Evolutionary conservation across 2,329 filamentous ascomycete genomes (phyloP), one percentile per base, ranked within the genome.

Genomic region (Sporothrix brasiliensis): DNA sequence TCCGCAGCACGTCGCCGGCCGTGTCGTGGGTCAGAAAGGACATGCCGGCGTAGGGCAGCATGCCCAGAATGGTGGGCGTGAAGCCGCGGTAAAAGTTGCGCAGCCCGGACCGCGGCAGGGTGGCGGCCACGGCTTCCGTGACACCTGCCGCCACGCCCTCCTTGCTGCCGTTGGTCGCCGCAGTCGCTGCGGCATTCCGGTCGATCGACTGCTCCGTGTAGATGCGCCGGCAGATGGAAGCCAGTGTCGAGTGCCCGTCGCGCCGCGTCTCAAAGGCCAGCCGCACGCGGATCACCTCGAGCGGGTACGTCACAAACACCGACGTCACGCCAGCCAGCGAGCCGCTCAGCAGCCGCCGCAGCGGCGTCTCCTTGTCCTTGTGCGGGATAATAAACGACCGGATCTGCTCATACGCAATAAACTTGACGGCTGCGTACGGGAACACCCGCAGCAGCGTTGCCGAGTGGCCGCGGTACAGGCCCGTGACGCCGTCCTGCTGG

Each of bases 341-440:
- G 61, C 92, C 92, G 71, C 89, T 90, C 30, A 91, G 76, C 65
- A 95, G 87, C 13, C 95, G 88, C 66, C 95, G 88, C 39, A 91
- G 79, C 1, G 91, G 87, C 0, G 94, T 98, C 79, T 99, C 95
- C 71, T 96, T 86, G 6, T 89, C 83, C 67, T 84, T 87, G 50
- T 81, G 83, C 1, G 87, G 87, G 72, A 99, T 98, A 44, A 98
- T 77, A 16, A 89, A 77, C 14, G 91, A 88, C 72, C 95, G 92
- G 74, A 97, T 92, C 80, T 99, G 95, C 80, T 99, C 95, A 82
- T 99, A 99, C 60, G 94, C 94, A 54, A 99, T 87, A 77, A 99
- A 99, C 78, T 99, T 99, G 81, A 98, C 97, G 60, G 92, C 94
- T 19, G 94, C 95, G 79, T 99, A 99, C 6, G 95, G 95, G 76